phyloP scores from a whole-genome alignment of 2,329 filamentous ascomycete genomes.

The Paraconiothyrium sp. region DNA sequence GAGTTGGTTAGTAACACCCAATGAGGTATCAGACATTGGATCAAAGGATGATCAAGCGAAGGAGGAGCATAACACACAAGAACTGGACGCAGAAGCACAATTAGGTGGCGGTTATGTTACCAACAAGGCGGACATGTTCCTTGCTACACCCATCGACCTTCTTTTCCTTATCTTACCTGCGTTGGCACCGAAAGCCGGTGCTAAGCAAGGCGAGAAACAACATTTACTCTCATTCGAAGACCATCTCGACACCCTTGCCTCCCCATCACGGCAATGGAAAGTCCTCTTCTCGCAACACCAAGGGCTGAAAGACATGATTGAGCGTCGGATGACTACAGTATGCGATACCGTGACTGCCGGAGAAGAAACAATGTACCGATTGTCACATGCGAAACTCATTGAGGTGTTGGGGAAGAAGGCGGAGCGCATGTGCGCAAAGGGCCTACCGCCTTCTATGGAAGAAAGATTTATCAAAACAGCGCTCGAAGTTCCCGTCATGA shows the following conservation, averaged over 20 bases:
- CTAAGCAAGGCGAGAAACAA: constrained; percentile 59
- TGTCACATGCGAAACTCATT: constrained; percentile 77
- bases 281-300: constrained; percentile 61
- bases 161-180: constrained; percentile 84
- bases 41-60: constrained; percentile 18
- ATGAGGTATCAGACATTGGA: constrained; percentile 22
- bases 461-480: constrained; percentile 81
- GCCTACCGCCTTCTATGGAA: constrained; percentile 82
- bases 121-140: constrained; percentile 76
- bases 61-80: constrained; percentile 4
- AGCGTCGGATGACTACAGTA: constrained; percentile 72
- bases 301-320: constrained; percentile 58
- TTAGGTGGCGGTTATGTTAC: constrained; percentile 63
- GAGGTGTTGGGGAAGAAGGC: constrained; percentile 76
- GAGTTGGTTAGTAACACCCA: constrained; percentile 63
- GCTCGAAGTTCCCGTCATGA: constrained; percentile 79
- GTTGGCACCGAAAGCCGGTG: constrained; percentile 61
- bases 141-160: constrained; percentile 85
- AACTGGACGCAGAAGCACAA: constrained; percentile 6
- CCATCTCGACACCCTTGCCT: constrained; percentile 71
- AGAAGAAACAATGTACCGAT: constrained; percentile 84
- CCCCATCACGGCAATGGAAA: constrained; percentile 66
- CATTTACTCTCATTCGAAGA: constrained; percentile 77
- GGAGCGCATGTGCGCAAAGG: constrained; percentile 68
- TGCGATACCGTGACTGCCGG: constrained; percentile 87